Conservation (phyloP, 2,329 filamentous ascomycete genomes). For the Sporothrix sp. region DNA sequence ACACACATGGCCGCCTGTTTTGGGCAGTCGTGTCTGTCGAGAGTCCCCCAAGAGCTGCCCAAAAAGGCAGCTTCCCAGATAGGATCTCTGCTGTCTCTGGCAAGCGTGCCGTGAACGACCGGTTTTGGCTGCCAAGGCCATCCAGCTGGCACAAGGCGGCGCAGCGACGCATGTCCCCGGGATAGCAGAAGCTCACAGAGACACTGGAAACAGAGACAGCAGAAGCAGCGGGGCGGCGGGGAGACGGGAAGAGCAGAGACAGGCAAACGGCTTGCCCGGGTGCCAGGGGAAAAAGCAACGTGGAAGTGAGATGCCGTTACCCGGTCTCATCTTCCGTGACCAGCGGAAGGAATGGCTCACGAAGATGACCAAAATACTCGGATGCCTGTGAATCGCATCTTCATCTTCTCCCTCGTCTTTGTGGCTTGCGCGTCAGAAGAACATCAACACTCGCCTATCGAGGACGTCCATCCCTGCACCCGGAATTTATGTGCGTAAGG, state of each 20-base stretch:
- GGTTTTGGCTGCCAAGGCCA: background rate
- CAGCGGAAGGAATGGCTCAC: background rate
- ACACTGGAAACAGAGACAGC: background rate
- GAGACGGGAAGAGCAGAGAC: background rate
- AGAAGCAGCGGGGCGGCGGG: background rate
- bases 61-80: background rate
- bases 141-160: background rate
- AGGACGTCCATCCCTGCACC: background rate
- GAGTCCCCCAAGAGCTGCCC: background rate
- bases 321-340: background rate
- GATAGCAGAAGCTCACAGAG: no score
- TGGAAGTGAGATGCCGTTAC: slow-evolving; percentile 3
- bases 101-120: background rate
- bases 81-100: background rate
- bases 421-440: no score
- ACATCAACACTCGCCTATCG: background rate
- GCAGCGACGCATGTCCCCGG: background rate
- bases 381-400: no score
- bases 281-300: slow-evolving; percentile 1
- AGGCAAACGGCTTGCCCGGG: background rate
- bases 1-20: background rate
- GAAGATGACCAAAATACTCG: no score
- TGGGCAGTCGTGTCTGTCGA: background rate
- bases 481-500: background rate
- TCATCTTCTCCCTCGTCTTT: no score